These are phyloP conservation scores for Diaporthe citriasiana DNA, from an alignment of 2,329 filamentous ascomycete genomes.

Conservation along the genomic window DNA sequence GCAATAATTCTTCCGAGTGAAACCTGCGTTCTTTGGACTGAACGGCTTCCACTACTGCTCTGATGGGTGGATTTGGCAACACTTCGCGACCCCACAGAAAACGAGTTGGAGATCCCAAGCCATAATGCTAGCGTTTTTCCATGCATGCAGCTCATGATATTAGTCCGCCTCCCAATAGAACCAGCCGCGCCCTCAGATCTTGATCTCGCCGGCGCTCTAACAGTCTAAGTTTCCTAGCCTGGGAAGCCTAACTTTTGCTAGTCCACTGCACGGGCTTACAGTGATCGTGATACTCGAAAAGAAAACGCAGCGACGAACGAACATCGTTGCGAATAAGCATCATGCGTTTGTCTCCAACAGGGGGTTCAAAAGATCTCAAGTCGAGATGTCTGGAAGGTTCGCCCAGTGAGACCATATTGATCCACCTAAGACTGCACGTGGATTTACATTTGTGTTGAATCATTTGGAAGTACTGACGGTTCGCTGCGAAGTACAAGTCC, in stretches of 20 bases:
- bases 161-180: background rate
- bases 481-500: background rate
- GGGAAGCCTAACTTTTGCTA: background rate
- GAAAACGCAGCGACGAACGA: background rate
- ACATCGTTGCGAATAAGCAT: background rate
- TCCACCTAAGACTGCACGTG: background rate
- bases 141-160: constrained; percentile 19
- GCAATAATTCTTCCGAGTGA: background rate
- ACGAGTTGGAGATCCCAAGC: background rate
- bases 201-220: background rate
- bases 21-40: background rate
- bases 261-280: background rate
- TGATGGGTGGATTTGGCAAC: background rate
- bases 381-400: background rate
- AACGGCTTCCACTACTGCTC: background rate
- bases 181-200: background rate
- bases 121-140: background rate
- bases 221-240: background rate
- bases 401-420: background rate
- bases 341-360: background rate
- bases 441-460: background rate
- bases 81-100: constrained; percentile 7
- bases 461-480: background rate
- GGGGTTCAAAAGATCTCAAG: background rate
- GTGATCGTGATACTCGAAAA: background rate